Evolutionary conservation across 192 early-diverging fungal species (phyloP).

Genomic region (Rhizoclosmatium sp.): DNA sequence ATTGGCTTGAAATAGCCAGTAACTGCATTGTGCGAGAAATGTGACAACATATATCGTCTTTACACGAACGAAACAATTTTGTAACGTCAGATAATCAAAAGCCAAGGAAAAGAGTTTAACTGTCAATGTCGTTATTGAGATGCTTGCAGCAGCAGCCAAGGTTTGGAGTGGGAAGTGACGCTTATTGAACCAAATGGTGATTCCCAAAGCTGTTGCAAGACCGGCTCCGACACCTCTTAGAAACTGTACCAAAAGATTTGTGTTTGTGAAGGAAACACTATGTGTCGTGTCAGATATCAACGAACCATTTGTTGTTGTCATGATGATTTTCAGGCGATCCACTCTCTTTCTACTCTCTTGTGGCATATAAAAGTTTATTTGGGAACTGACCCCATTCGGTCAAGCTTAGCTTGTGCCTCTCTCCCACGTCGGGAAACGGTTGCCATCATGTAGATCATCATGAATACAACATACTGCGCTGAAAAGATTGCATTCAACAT

Average conservation of each 20-base stretch:
- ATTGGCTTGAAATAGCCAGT: neutral
- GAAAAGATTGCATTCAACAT: slow-evolving; percentile 2
- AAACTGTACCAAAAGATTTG: neutral
- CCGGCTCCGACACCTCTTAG: neutral
- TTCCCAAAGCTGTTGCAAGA: neutral
- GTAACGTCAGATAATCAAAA: neutral
- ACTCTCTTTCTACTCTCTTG: too few species aligned
- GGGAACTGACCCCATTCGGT: too few species aligned
- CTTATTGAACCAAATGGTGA: neutral
- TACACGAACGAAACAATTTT: neutral
- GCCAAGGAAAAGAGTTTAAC: neutral
- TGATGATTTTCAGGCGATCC: too few species aligned
- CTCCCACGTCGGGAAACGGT: too few species aligned
- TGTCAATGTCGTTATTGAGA: neutral
- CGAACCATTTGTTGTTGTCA: too few species aligned
- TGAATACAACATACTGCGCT: neutral
- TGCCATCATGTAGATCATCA: neutral
- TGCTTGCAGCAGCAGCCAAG: neutral
- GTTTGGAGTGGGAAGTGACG: neutral
- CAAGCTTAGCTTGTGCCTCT: too few species aligned
- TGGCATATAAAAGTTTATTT: too few species aligned
- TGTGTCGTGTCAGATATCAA: too few species aligned
- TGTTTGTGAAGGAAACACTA: neutral
- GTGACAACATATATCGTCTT: neutral
- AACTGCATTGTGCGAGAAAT: neutral